Conservation (phyloP, 2,329 filamentous ascomycete genomes). For the Ramularia collo-cygni region DNA sequence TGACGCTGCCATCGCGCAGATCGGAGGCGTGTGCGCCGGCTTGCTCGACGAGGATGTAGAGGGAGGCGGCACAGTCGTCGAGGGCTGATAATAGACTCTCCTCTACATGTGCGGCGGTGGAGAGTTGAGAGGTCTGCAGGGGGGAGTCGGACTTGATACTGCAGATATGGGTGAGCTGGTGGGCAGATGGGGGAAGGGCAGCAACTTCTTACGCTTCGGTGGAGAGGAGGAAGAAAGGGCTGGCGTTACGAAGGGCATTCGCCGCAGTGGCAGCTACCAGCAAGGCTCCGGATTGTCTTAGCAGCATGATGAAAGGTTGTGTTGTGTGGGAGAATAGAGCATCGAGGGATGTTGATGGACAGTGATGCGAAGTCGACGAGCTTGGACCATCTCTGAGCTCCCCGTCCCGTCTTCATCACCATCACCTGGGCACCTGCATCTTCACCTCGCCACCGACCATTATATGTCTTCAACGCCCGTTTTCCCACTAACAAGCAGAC, state of each 20-base stretch:
- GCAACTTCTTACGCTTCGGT: slow-evolving; percentile 61
- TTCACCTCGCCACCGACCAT: too few relatives aligned
- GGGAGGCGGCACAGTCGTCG: slow-evolving; percentile 36
- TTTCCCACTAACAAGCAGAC: too few relatives aligned
- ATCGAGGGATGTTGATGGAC: not conserved
- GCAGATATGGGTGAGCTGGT: slow-evolving; percentile 16
- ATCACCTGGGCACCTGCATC: too few relatives aligned
- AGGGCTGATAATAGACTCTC: slow-evolving; percentile 34
- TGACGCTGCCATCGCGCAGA: slow-evolving; percentile 42
- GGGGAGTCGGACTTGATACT: slow-evolving; percentile 10
- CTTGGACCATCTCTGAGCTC: too few relatives aligned
- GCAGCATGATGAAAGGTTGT: slow-evolving; percentile 18
- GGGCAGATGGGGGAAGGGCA: slow-evolving; percentile 6
- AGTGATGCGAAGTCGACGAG: too few relatives aligned
- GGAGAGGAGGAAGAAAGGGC: slow-evolving; percentile 80
- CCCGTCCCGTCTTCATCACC: too few relatives aligned
- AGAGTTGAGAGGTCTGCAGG: slow-evolving; percentile 22
- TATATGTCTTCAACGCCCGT: too few relatives aligned
- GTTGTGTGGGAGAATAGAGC: slow-evolving; percentile 1
- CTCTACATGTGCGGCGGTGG: slow-evolving; percentile 22
- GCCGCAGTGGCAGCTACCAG: slow-evolving; percentile 32
- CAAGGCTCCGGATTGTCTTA: slow-evolving; percentile 18
- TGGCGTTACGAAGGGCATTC: slow-evolving; percentile 53
- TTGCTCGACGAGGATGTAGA: slow-evolving; percentile 72
- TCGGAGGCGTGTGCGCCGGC: slow-evolving; percentile 66